Evolutionary conservation across 1,139 yeast genomes (phyloP), one percentile per base, ranked within the genome.

Genomic region (Yamadazyma kanchanaburiensis): DNA sequence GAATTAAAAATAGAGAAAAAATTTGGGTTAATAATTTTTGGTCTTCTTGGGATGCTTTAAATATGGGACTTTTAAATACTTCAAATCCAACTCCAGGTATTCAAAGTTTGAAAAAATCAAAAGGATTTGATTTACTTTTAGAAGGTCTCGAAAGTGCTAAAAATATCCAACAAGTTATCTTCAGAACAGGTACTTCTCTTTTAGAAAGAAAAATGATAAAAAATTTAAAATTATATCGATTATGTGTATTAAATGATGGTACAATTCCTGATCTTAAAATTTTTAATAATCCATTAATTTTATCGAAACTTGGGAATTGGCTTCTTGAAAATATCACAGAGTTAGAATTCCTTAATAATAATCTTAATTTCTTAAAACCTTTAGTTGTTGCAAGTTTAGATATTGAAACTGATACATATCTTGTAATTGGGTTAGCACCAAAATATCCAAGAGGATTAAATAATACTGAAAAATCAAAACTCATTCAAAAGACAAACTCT

Each of bases 31-130:
- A 76, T 31, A 88, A 89, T 51, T 94, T 94, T 53, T 91, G 98
- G 97, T 71, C 78, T 19, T 85, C 95, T 10, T 94, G 95, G 94
- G 98, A 91, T 58, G 87, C 97, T 1, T 64, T 89, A 29, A 64
- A 54, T 36, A 80, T 79, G 52, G 67, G 68, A 27, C 28, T 41
- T 4, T 35, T 41, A 8, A 10, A 10, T 8, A 10, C 20, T 18
- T 39, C 26, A 24, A 15, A 33, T 11, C 43, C 4, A 36, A 41
- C 10, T 18, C 13, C 32, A 4, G 28, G 31, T 12, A 7, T 24
- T 10, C 15, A 16, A 6, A 42, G 45, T 13, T 43, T 55, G 24
- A 59, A 55, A 22, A 64, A 60, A 33, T 52, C 65, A 15, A 66
- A 58, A 35, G 76, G 75, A 21, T 70, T 79, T 33, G 85, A 80